Conservation (phyloP, 805 yeast species). For the Ogataea dorogensis region DNA sequence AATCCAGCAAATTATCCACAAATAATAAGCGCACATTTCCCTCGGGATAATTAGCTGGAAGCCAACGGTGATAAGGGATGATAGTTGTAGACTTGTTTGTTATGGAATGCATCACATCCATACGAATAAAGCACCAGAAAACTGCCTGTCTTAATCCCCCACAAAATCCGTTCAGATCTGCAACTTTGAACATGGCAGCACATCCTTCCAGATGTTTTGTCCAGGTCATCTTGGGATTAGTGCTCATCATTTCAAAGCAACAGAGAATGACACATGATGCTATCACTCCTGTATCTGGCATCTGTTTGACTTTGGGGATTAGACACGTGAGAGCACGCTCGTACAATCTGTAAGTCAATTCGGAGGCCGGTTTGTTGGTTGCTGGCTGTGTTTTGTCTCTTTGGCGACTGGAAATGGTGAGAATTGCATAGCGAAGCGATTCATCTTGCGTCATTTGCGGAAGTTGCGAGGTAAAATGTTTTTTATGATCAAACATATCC, state of each 20-base stretch:
- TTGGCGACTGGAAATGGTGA: slow-evolving; percentile 24
- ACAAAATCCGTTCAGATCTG: slow-evolving; percentile 39
- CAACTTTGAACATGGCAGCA: slow-evolving; percentile 36
- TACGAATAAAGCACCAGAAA: slow-evolving; percentile 44
- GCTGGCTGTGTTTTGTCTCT: slow-evolving; percentile 16
- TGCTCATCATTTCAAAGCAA: slow-evolving; percentile 43
- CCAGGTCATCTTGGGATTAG: slow-evolving; percentile 39
- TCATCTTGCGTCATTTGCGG: slow-evolving; percentile 22
- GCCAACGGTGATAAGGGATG: slow-evolving; percentile 36
- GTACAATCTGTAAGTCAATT: slow-evolving; percentile 20
- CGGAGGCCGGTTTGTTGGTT: slow-evolving; percentile 14
- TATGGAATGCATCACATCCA: slow-evolving; percentile 42
- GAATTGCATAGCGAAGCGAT: slow-evolving; percentile 16
- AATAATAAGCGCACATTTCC: slow-evolving; percentile 28
- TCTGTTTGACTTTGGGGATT: slow-evolving; percentile 17
- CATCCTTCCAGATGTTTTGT: slow-evolving; percentile 44
- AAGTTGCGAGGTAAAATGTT: slow-evolving; percentile 22
- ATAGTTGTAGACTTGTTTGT: slow-evolving; percentile 40
- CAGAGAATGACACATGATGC: slow-evolving; percentile 31
- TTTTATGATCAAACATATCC: slow-evolving; percentile 28
- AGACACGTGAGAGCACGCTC: slow-evolving; percentile 24
- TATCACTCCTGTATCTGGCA: slow-evolving; percentile 17
- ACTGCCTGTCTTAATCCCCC: slow-evolving; percentile 36
- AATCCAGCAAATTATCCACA: slow-evolving; percentile 13
- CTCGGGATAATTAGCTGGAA: slow-evolving; percentile 27